A percentile compares a stretch with the other conserved stretches of the same genome.
Conservation (phyloP, 495 filamentous ascomycete species). For the Saxophila tyrrhenica region DNA sequence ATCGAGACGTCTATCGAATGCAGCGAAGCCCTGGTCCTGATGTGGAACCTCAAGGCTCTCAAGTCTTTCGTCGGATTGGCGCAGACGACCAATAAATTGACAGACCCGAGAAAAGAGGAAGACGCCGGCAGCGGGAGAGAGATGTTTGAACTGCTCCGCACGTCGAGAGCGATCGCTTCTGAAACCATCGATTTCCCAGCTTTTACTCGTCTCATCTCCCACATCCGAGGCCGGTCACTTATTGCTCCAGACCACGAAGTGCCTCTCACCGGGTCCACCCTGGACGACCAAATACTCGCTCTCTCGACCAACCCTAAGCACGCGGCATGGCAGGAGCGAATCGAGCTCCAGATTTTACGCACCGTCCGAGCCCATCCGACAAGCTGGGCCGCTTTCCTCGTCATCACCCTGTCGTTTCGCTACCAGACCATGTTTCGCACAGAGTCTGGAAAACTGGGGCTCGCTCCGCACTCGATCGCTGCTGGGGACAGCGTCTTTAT, state of each 20-base stretch:
- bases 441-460: not conserved
- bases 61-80: not conserved
- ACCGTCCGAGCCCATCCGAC: not conserved
- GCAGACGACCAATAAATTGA: not conserved
- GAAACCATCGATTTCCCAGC: no score
- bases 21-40: not conserved
- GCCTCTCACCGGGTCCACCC: no score
- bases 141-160: not conserved
- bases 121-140: not conserved
- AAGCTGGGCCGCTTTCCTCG: not conserved
- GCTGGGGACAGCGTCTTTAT: not conserved
- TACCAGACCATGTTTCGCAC: constrained; percentile 2
- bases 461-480: not conserved
- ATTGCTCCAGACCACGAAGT: no score
- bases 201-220: no score
- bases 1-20: not conserved
- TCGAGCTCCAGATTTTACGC: not conserved
- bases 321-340: no score
- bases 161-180: no score
- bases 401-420: not conserved
- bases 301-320: no score
- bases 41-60: not conserved
- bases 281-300: no score
- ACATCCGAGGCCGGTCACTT: no score
- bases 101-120: no score